Evolutionary conservation across 306 rosid genomes (phyloP).

Genomic region (Ziziphus jujuba): DNA sequence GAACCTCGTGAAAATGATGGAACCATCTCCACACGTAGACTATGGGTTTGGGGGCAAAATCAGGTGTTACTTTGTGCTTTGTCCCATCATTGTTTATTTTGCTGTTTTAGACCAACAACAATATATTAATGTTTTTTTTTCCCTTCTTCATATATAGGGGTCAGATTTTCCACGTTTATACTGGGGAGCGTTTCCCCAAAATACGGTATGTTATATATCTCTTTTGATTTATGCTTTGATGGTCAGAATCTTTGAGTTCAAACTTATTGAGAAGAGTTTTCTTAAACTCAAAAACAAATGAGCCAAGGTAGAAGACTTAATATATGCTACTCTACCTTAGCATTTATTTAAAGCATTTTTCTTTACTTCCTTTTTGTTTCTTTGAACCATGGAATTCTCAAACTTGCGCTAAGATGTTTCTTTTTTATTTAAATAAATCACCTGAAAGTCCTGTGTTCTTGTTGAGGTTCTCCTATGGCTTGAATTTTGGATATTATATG

Average conservation of each 20-base stretch:
- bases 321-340: too few species aligned
- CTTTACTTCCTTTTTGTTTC: too few species aligned
- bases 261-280: too few species aligned
- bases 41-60: constrained; percentile 98
- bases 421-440: neutral
- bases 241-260: neutral
- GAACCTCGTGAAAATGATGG: constrained; percentile 80
- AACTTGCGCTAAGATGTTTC: too few species aligned
- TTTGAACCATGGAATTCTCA: too few species aligned
- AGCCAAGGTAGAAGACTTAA: neutral
- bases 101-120: constrained; percentile 2
- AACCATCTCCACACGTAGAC: constrained; percentile 60
- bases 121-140: neutral
- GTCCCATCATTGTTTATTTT: constrained; percentile 9
- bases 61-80: constrained; percentile 49
- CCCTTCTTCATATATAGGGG: constrained; percentile 49
- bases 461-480: neutral
- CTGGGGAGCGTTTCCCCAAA: constrained; percentile 82
- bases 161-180: constrained; percentile 84
- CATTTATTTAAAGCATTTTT: too few species aligned
- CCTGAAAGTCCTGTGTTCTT: neutral
- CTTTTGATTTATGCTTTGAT: neutral
- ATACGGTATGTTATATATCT: constrained; percentile 48
- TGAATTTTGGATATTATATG: neutral
- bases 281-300: neutral